Conservation (phyloP, 1,284 basidiomycete species). For the Boletellus dicymbophilus region DNA sequence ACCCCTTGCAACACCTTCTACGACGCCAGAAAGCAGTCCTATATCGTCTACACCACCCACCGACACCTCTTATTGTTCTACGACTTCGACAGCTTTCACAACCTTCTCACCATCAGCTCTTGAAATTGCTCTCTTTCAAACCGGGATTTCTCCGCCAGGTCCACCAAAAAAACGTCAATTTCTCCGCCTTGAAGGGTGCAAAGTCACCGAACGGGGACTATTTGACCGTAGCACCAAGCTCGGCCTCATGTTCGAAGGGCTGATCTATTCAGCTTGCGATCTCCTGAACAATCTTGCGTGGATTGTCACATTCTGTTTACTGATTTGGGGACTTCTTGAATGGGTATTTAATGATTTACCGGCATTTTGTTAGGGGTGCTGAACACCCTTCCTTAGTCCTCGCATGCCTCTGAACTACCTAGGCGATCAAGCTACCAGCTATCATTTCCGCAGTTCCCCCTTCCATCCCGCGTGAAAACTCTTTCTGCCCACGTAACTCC, state of each 20-base stretch:
- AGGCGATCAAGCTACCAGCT: slow-evolving; percentile 8
- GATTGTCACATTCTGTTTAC: slow-evolving; percentile 21
- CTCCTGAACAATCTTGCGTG: slow-evolving; percentile 16
- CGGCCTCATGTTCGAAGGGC: slow-evolving; percentile 1
- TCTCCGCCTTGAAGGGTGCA: background rate
- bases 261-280: slow-evolving; percentile 13
- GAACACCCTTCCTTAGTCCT: slow-evolving; percentile 17
- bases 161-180: background rate
- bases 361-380: background rate
- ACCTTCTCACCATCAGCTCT: slow-evolving; percentile 5
- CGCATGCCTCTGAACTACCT: slow-evolving; percentile 9
- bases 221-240: background rate
- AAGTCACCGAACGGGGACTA: background rate
- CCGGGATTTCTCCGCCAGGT: slow-evolving; percentile 10
- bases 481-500: slow-evolving; percentile 2
- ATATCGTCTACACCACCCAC: slow-evolving; percentile 19
- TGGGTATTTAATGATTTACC: slow-evolving; percentile 9
- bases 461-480: slow-evolving; percentile 7
- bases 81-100: slow-evolving; percentile 7
- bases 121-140: slow-evolving; percentile 15
- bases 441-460: slow-evolving; percentile 11
- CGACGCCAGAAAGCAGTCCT: slow-evolving; percentile 22
- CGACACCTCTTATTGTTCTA: slow-evolving; percentile 12
- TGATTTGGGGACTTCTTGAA: slow-evolving; percentile 29
- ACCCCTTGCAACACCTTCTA: slow-evolving; percentile 30